These are phyloP conservation scores for Fusarium sp. DNA, from an alignment of 2,329 filamentous ascomycete species.

Conservation along the genomic window DNA sequence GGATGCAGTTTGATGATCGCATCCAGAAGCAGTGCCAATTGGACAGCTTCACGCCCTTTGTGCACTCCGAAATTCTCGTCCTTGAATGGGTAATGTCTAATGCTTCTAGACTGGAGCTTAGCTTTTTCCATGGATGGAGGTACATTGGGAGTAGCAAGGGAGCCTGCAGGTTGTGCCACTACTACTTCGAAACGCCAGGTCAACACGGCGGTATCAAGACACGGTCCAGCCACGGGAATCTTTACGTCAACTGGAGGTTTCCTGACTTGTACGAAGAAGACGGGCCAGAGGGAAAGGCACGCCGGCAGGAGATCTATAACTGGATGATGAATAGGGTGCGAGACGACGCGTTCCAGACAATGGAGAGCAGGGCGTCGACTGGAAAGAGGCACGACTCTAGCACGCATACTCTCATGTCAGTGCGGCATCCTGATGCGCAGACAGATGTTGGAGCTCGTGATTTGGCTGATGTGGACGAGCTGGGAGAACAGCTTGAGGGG, in stretches of 20 bases:
- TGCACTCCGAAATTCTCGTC: constrained; percentile 53
- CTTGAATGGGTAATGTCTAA: constrained; percentile 41
- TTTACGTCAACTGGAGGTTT: constrained; percentile 54
- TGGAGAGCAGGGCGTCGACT: constrained; percentile 43
- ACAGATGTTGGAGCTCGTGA: constrained; percentile 19
- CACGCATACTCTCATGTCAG: constrained; percentile 32
- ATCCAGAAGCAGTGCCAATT: constrained; percentile 35
- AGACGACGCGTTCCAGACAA: constrained; percentile 43
- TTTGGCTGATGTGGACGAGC: constrained; percentile 23
- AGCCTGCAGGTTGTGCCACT: constrained; percentile 53
- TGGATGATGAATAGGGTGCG: constrained; percentile 44
- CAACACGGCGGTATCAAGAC: constrained; percentile 40
- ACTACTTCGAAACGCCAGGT: constrained; percentile 49
- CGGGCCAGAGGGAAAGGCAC: background rate
- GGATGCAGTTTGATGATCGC: constrained; percentile 37
- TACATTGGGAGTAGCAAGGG: constrained; percentile 59
- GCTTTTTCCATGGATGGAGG: constrained; percentile 48
- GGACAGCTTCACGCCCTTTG: constrained; percentile 39
- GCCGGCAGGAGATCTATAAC: constrained; percentile 41
- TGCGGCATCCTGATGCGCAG: constrained; percentile 17
- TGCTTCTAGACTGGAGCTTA: background rate
- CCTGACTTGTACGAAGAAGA: constrained; percentile 47
- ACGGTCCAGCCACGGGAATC: constrained; percentile 50
- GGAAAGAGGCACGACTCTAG: constrained; percentile 50
- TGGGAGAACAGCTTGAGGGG: constrained; percentile 22